Evolutionary conservation across 257 asterid species (phyloP), one percentile per base, ranked within the genome.

Genomic region (Agastache rugosa): DNA sequence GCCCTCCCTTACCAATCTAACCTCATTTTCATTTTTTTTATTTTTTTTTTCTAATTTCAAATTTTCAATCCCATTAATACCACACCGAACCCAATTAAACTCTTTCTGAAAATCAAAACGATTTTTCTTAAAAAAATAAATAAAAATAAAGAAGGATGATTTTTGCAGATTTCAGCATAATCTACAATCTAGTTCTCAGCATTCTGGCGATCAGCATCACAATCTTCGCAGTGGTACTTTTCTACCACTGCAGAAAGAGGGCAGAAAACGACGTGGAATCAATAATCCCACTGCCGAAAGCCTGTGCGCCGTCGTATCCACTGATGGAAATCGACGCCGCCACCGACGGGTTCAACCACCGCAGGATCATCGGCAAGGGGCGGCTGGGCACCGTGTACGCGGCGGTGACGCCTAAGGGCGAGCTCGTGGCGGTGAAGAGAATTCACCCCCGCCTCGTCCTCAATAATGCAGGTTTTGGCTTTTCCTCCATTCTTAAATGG

Each of bases 321-420:
- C 62, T 93, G 3, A 93, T 76, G 91, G 97, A 93, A 3, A 88
- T 93, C 55, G 87, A 93, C 71, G 80, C 87, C 8, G 96, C 98
- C 63, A 93, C 98, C 0, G 98, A 93, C 37, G 92, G 96, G 8
- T 93, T 93, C 90, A 91, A 85, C 78, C 79, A 60, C 59, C 88
- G 92, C 29, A 51, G 98, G 47, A 78, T 91, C 80, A 85, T 93
- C 34, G 97, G 97, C 6, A 75, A 77, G 65, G 98, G 97, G 50
- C 71, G 93, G 69, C 71, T 89, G 0, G 97, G 97, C 12, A 88
- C 89, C 5, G 96, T 91, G 1, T 93, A 91, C 62, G 90, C 87
- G n/a, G 97, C 92, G n/a, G 89, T 87, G 75, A 81, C 86, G 84
- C 84, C 93, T 0, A 75, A 64, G 3, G 92, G 96, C 8, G 92